A percentile compares a stretch with the other conserved stretches of the same genome.
Evolutionary conservation across 2,329 filamentous ascomycete species (phyloP).

Genomic region (Cryphonectria carpinicola): DNA sequence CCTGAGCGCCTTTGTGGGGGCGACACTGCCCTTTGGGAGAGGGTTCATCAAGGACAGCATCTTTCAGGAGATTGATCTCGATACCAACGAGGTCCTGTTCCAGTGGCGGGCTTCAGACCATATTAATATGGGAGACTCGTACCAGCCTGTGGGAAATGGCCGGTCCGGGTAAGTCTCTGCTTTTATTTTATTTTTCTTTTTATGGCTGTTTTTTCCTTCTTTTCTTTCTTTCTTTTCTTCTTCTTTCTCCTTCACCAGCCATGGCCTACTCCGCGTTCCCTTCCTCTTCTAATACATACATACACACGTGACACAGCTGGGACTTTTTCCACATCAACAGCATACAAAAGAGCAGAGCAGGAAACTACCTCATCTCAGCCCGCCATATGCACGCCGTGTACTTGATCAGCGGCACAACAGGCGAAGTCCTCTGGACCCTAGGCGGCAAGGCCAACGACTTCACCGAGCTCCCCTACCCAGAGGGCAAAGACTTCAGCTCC

Average conservation of each 20-base stretch:
- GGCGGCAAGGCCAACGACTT: conserved; percentile 42
- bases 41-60: conserved; percentile 40
- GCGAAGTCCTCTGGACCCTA: conserved; percentile 41
- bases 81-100: conserved; percentile 42
- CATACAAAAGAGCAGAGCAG: conserved; percentile 39
- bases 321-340: conserved; percentile 46
- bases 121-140: conserved; percentile 31
- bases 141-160: conserved; percentile 18
- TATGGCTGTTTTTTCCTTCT: too few relatives aligned
- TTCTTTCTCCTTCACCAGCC: background rate
- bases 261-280: background rate
- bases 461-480: conserved; percentile 35
- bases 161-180: background rate
- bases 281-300: background rate
- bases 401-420: conserved; percentile 39
- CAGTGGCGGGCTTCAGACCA: conserved; percentile 42
- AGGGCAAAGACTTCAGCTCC: conserved; percentile 42
- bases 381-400: conserved; percentile 38
- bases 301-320: conserved; percentile 33
- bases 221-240: too few relatives aligned
- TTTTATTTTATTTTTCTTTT: background rate
- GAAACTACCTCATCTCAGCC: conserved; percentile 43
- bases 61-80: conserved; percentile 44
- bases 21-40: conserved; percentile 25
- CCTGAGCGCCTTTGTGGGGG: conserved; percentile 31